A percentile compares a stretch with the other conserved stretches of the same genome.
Evolutionary conservation across 108 stramenopile species (phyloP).

Genomic region (Epithemia pelagica): DNA sequence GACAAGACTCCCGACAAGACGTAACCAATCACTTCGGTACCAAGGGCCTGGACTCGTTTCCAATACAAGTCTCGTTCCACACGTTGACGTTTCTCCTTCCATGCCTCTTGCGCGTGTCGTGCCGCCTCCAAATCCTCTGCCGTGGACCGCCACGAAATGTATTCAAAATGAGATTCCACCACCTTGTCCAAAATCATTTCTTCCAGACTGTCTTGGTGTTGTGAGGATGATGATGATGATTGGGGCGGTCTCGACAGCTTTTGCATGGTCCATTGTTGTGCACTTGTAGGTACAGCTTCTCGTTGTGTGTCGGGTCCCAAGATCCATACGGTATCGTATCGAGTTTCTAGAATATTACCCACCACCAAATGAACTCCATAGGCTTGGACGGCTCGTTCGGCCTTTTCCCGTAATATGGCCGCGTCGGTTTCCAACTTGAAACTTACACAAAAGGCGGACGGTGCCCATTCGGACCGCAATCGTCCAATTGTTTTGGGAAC

Average conservation of each 20-base stretch:
- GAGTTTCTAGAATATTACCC: constrained; percentile 86
- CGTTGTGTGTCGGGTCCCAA: constrained; percentile 28
- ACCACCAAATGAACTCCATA: constrained; percentile 94
- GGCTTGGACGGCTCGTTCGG: constrained; percentile 69
- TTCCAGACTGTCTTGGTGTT: constrained; percentile 43
- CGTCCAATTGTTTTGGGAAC: constrained; percentile 91
- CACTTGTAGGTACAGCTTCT: constrained; percentile 3
- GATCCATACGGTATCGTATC: constrained; percentile 77
- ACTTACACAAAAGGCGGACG: constrained; percentile 87
- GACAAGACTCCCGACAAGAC: not conserved
- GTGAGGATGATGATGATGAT: too few relatives aligned
- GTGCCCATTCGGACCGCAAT: constrained; percentile 77
- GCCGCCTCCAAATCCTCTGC: constrained; percentile 16
- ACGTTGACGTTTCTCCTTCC: constrained; percentile 27
- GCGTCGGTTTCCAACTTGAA: constrained; percentile 98
- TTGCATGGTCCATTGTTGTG: constrained; percentile 30
- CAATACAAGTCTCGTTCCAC: constrained; percentile 45
- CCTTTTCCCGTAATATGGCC: constrained; percentile 78
- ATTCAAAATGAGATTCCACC: constrained; percentile 71
- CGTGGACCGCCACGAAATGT: constrained; percentile 37
- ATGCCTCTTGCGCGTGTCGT: constrained; percentile 25
- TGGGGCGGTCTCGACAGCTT: constrained; percentile 18
- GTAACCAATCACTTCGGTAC: not conserved
- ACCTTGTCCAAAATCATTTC: constrained; percentile 52
- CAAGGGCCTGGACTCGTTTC: not conserved